These are phyloP conservation scores for Staphylotrichum longicolle DNA, from an alignment of 495 filamentous ascomycete genomes.

Conservation along the genomic window DNA sequence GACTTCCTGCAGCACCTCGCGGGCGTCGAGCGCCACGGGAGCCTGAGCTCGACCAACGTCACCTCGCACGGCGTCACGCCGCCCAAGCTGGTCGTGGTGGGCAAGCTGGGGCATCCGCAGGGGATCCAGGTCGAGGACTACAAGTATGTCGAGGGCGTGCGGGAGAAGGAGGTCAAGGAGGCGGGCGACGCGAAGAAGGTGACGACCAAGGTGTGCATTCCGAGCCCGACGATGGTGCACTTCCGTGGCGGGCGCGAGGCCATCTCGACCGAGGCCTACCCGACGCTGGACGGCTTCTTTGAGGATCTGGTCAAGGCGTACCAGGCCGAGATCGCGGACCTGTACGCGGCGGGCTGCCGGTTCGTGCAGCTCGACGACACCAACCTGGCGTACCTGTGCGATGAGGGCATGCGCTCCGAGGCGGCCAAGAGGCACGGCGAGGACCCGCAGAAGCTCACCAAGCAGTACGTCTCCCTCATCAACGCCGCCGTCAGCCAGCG, in stretches of 20 bases:
- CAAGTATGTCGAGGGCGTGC: slow-evolving; percentile 49
- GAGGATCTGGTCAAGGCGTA: slow-evolving; percentile 60
- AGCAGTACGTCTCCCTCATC: slow-evolving; percentile 61
- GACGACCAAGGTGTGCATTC: slow-evolving; percentile 63
- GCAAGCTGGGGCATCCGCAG: slow-evolving; percentile 45
- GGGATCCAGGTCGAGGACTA: slow-evolving; percentile 59
- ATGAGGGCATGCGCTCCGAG: slow-evolving; percentile 59
- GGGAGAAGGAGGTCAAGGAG: slow-evolving; percentile 28
- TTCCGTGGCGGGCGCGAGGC: slow-evolving; percentile 60
- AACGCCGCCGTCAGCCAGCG: slow-evolving; percentile 57
- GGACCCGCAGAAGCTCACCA: slow-evolving; percentile 54
- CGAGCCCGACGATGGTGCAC: slow-evolving; percentile 65
- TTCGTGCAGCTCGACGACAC: slow-evolving; percentile 68
- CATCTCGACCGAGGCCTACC: slow-evolving; percentile 56
- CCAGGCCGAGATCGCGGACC: slow-evolving; percentile 56
- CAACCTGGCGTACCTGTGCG: slow-evolving; percentile 65
- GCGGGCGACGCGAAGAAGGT: slow-evolving; percentile 36
- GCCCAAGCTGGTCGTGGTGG: slow-evolving; percentile 45
- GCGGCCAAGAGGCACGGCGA: slow-evolving; percentile 57
- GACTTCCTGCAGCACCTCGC: slow-evolving; percentile 47
- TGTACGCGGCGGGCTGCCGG: slow-evolving; percentile 61
- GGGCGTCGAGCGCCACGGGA: slow-evolving; percentile 45
- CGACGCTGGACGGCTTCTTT: slow-evolving; percentile 59
- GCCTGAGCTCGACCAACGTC: slow-evolving; percentile 43
- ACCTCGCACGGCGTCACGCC: slow-evolving; percentile 44